phyloP scores from a whole-genome alignment of 495 filamentous ascomycete genomes.

The Podospora pseudoanserina region DNA sequence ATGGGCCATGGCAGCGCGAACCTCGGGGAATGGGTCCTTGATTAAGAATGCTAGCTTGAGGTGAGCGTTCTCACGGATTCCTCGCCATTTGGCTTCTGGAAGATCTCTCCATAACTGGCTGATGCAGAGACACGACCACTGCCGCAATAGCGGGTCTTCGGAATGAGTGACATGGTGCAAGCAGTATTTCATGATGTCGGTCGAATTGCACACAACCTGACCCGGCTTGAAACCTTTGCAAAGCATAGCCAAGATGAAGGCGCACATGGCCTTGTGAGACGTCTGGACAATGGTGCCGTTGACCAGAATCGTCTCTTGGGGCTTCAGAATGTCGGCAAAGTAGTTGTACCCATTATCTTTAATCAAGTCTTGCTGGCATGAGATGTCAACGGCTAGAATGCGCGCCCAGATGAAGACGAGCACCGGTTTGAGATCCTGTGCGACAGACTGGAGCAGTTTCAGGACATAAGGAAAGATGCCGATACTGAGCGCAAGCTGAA shows the following conservation, averaged over 20 bases:
- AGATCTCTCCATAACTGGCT: slow-evolving; percentile 92
- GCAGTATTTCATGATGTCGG: slow-evolving; percentile 81
- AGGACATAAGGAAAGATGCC: slow-evolving; percentile 98
- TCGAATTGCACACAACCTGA: slow-evolving; percentile 79
- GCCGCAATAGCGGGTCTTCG: slow-evolving; percentile 82
- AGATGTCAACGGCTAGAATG: slow-evolving; percentile 90
- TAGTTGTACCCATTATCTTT: slow-evolving; percentile 97
- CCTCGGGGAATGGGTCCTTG: slow-evolving; percentile 90
- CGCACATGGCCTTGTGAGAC: slow-evolving; percentile 98
- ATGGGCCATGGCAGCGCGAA: slow-evolving; percentile 87
- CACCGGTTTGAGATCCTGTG: slow-evolving; percentile 89
- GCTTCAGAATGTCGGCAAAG: slow-evolving; percentile 86
- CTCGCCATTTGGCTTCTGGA: slow-evolving; percentile 89
- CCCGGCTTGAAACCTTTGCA: slow-evolving; percentile 91
- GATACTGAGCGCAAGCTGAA: slow-evolving; percentile 92
- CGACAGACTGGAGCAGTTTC: slow-evolving; percentile 92
- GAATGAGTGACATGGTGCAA: slow-evolving; percentile 75
- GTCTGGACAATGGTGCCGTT: slow-evolving; percentile 77
- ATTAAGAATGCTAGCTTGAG: slow-evolving; percentile 72
- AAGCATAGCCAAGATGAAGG: slow-evolving; percentile 94
- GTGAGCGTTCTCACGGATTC: slow-evolving; percentile 77
- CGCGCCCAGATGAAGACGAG: slow-evolving; percentile 99
- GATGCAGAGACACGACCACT: slow-evolving; percentile 95
- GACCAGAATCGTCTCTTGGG: slow-evolving; percentile 75
- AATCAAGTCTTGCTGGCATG: slow-evolving; percentile 85